These are phyloP conservation scores for Apostasia shenzhenica DNA, from an alignment of 106 monocot species.

Conservation along the genomic window DNA sequence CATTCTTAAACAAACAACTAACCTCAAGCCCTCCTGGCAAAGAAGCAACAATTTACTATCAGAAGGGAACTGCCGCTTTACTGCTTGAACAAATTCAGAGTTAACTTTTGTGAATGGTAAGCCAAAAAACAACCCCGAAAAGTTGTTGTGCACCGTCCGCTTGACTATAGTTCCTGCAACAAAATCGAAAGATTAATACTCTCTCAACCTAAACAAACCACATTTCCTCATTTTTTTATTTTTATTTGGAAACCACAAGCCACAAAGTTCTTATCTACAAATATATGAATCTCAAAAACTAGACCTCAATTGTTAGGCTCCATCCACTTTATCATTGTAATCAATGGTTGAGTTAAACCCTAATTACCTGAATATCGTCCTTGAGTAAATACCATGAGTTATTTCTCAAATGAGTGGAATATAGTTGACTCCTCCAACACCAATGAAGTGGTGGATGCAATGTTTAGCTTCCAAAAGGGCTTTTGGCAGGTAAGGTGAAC, in stretches of 20 bases:
- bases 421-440: too few relatives aligned
- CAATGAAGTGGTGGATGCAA: too few relatives aligned
- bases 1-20: conserved; percentile 7
- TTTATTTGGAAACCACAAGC: background rate
- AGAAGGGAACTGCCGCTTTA: conserved; percentile 53
- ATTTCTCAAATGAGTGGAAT: too few relatives aligned
- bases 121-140: conserved; percentile 82
- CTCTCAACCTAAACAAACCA: background rate
- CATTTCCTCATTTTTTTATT: background rate
- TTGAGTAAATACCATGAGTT: too few relatives aligned
- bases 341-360: too few relatives aligned
- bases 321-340: background rate
- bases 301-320: too few relatives aligned
- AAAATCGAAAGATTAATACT: background rate
- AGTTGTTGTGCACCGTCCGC: conserved; percentile 87
- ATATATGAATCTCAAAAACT: background rate
- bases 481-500: too few relatives aligned
- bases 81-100: conserved; percentile 59
- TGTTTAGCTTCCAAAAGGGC: too few relatives aligned
- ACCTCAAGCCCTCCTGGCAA: conserved; percentile 98
- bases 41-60: conserved; percentile 77
- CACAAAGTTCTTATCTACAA: background rate
- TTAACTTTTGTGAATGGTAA: conserved; percentile 80
- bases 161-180: conserved; percentile 66
- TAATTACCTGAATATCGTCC: too few relatives aligned